Conservation (phyloP, 495 filamentous ascomycete genomes). For the Lepidopterella palustris region DNA sequence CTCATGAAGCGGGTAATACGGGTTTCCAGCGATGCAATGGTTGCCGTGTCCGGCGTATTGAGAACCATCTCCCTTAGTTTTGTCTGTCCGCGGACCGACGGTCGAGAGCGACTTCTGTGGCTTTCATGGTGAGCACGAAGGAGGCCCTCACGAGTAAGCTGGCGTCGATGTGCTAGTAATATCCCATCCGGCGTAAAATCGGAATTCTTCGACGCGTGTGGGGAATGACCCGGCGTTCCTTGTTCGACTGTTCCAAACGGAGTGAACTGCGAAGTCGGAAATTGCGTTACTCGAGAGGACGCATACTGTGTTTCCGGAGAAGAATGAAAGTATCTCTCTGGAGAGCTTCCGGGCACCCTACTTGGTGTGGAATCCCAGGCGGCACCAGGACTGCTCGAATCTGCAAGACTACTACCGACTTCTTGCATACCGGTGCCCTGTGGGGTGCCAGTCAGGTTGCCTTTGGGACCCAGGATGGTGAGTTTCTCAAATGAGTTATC, state of each 20-base stretch:
- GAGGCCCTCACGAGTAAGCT: not conserved
- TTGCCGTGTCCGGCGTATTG: constrained; percentile 1
- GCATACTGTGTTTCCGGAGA: not conserved
- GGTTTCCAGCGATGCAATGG: not conserved
- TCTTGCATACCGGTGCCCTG: constrained; percentile 32
- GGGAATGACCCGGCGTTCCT: not conserved
- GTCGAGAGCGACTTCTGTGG: not conserved
- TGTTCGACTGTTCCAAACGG: not conserved
- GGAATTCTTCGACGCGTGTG: not conserved
- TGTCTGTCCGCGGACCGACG: constrained; percentile 22
- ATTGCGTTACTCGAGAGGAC: not conserved
- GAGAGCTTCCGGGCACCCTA: not conserved
- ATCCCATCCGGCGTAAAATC: not conserved
- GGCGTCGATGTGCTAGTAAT: not conserved
- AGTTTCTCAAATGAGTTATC: constrained; percentile 33
- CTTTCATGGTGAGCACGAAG: not conserved
- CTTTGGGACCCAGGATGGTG: constrained; percentile 27
- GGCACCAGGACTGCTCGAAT: constrained; percentile 33
- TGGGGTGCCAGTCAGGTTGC: constrained; percentile 34
- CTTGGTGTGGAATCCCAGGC: constrained; percentile 10
- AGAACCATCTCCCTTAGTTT: constrained; percentile 25
- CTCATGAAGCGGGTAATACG: constrained; percentile 11
- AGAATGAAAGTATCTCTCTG: not conserved
- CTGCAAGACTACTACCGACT: constrained; percentile 37
- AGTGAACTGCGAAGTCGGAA: not conserved